These are phyloP conservation scores for Saccharomyces kudriavzevii DNA, from an alignment of 805 yeast genomes.

Conservation along the genomic window DNA sequence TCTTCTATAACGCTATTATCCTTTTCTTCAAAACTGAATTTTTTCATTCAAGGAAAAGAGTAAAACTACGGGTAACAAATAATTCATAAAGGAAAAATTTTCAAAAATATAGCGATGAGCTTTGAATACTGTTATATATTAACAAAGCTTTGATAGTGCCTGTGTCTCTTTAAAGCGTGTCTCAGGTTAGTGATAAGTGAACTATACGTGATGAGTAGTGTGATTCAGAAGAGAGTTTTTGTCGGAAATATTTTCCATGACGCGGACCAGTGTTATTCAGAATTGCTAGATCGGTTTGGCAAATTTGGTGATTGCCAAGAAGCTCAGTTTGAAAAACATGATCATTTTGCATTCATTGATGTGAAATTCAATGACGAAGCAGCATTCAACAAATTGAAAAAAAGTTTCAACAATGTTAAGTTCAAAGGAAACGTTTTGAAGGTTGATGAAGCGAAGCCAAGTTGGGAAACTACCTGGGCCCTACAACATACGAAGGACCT, in stretches of 20 bases:
- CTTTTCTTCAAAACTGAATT: background rate
- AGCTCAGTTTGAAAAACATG: slow-evolving; percentile 45
- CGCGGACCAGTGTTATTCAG: slow-evolving; percentile 26
- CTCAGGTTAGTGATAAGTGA: background rate
- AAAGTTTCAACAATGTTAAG: slow-evolving; percentile 58
- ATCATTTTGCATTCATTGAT: slow-evolving; percentile 58
- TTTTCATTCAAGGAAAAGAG: background rate
- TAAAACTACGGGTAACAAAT: background rate
- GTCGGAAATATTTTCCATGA: slow-evolving; percentile 26
- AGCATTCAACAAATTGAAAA: slow-evolving; percentile 40
- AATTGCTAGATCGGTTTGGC: slow-evolving; percentile 46
- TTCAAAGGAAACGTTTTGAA: slow-evolving; percentile 66
- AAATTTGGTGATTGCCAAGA: slow-evolving; percentile 51
- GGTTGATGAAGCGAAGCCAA: slow-evolving; percentile 55
- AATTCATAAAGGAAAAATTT: background rate
- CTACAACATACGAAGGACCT: slow-evolving; percentile 36
- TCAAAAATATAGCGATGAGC: background rate
- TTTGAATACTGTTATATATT: background rate
- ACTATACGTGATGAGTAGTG: slow-evolving; percentile 4
- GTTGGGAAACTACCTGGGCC: slow-evolving; percentile 40
- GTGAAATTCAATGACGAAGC: slow-evolving; percentile 41
- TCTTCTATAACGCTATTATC: background rate
- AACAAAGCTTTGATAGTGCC: background rate
- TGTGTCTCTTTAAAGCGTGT: background rate
- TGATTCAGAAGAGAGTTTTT: slow-evolving; percentile 20